Evolutionary conservation across 2,329 filamentous ascomycete species (phyloP).

Genomic region (Lasiodiplodia sp.): DNA sequence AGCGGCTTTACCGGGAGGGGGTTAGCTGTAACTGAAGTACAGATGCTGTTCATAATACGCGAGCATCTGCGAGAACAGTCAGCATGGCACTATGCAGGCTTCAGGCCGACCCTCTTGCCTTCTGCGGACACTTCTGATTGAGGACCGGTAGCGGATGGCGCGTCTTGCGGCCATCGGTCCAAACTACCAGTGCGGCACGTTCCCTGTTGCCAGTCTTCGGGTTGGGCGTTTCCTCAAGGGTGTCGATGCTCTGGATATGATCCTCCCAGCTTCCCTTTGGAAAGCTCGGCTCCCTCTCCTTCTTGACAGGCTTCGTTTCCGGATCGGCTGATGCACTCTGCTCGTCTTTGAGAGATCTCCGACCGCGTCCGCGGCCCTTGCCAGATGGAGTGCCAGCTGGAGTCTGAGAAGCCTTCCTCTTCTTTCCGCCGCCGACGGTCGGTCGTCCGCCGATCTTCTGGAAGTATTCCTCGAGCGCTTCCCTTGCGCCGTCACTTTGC

Average conservation of each 20-base stretch:
- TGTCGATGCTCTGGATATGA: constrained; percentile 73
- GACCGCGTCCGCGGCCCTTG: constrained; percentile 31
- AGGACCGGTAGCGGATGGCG: constrained; percentile 73
- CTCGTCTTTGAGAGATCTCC: constrained; percentile 36
- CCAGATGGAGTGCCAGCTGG: constrained; percentile 9
- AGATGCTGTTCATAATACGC: constrained; percentile 60
- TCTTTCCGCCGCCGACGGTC: constrained; percentile 62
- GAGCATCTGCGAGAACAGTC: constrained; percentile 49
- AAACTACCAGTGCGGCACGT: constrained; percentile 73
- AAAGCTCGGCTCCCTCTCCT: constrained; percentile 65
- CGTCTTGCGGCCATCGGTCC: constrained; percentile 77
- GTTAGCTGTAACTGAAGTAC: constrained; percentile 34
- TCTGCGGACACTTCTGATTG: constrained; percentile 80
- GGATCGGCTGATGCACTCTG: constrained; percentile 38
- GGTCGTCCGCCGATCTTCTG: constrained; percentile 68
- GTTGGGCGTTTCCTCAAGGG: constrained; percentile 68
- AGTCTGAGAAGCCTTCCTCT: constrained; percentile 35
- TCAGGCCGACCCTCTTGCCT: constrained; percentile 57
- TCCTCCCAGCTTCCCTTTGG: constrained; percentile 81
- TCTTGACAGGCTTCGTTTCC: constrained; percentile 37
- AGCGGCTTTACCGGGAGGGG: neutral
- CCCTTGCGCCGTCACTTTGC: constrained; percentile 46
- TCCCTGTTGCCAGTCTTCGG: constrained; percentile 54
- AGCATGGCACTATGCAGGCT: neutral
- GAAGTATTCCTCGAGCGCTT: constrained; percentile 72